phyloP scores from a whole-genome alignment of 108 stramenopile species.

The Skeletonema grethae region DNA sequence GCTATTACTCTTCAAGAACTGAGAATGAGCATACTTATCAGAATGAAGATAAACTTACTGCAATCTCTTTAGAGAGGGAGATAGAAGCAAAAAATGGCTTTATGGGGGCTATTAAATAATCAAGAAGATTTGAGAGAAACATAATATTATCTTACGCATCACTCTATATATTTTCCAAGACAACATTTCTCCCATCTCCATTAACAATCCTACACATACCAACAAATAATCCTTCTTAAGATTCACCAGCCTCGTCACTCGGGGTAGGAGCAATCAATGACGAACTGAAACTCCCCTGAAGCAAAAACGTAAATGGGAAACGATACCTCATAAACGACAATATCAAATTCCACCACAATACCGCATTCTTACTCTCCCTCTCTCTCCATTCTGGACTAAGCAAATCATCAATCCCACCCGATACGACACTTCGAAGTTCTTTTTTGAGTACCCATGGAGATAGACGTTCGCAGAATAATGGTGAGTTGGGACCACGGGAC shows the following conservation, averaged over 20 bases:
- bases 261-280: slow-evolving; percentile 85
- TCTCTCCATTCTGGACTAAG: slow-evolving; percentile 71
- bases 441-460: slow-evolving; percentile 87
- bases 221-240: no score
- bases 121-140: no score
- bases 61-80: no score
- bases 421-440: slow-evolving; percentile 59
- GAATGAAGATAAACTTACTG: no score
- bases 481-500: slow-evolving; percentile 72
- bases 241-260: slow-evolving; percentile 7
- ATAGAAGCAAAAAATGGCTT: no score
- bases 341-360: slow-evolving; percentile 89
- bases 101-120: no score
- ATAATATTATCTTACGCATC: no score
- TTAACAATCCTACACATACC: no score
- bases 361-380: slow-evolving; percentile 64
- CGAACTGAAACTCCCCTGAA: slow-evolving; percentile 84
- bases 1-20: no score
- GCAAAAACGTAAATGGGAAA: slow-evolving; percentile 78
- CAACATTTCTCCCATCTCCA: no score
- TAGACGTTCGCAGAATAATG: slow-evolving; percentile 82
- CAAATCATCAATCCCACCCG: slow-evolving; percentile 53
- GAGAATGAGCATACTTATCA: no score
- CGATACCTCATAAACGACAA: slow-evolving; percentile 68
- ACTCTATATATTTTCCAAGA: no score